Percentiles rank a stretch among this genome's conserved stretches.
These are phyloP conservation scores for Citrullus amarus DNA, from an alignment of 306 rosid genomes.

Conservation along the genomic window DNA sequence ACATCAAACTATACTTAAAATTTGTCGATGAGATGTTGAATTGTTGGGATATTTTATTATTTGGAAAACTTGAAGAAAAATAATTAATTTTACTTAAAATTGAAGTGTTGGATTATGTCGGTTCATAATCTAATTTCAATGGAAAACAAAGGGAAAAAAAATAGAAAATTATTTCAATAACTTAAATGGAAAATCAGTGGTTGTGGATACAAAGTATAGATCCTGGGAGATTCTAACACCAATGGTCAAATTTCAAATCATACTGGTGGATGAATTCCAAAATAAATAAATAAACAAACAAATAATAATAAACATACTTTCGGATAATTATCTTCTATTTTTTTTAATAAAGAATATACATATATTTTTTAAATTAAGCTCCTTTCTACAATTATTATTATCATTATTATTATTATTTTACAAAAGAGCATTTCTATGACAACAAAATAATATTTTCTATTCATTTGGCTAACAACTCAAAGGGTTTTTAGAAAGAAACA, in stretches of 20 bases:
- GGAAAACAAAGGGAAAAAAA: background rate
- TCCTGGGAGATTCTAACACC: background rate
- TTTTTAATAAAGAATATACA: too few relatives aligned
- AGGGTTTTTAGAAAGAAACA: background rate
- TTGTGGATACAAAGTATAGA: background rate
- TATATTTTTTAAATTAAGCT: background rate
- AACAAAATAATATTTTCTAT: background rate
- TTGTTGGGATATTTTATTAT: background rate
- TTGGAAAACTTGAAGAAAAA: background rate
- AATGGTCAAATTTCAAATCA: background rate
- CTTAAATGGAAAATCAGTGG: background rate
- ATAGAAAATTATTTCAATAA: background rate
- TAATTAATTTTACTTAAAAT: background rate
- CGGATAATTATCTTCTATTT: background rate
- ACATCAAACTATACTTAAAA: background rate
- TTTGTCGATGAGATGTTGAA: background rate
- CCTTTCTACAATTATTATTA: background rate
- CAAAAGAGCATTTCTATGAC: background rate
- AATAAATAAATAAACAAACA: too few relatives aligned
- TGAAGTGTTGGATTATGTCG: conserved; percentile 1
- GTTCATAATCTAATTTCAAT: background rate
- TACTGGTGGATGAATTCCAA: background rate
- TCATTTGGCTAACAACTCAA: background rate
- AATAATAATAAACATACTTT: too few relatives aligned
- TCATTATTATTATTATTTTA: background rate